These are phyloP conservation scores for Candida morakotiae DNA, from an alignment of 805 yeast species.

Conservation along the genomic window DNA sequence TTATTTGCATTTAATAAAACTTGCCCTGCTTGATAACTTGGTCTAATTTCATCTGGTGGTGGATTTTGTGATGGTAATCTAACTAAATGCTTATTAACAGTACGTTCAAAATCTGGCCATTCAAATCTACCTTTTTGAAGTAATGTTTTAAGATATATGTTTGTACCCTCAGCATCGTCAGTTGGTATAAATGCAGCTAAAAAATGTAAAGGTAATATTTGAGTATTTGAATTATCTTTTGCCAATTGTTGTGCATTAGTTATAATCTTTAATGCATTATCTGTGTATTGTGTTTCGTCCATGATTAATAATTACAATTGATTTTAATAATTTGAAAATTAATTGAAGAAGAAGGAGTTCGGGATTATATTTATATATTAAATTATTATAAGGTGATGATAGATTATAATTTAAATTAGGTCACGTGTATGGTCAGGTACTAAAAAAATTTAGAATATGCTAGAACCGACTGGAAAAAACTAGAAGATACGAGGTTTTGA, in stretches of 20 bases:
- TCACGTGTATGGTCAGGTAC: too few relatives aligned
- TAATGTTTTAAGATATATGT: conserved; percentile 69
- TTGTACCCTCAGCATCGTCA: conserved; percentile 43
- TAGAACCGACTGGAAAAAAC: conserved; percentile 8
- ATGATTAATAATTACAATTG: conserved; percentile 27
- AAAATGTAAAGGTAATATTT: conserved; percentile 82
- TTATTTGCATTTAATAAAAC: conserved; percentile 72
- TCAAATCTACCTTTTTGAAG: conserved; percentile 86
- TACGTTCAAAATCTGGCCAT: conserved; percentile 73
- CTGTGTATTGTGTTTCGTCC: conserved; percentile 83
- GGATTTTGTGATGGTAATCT: conserved; percentile 86
- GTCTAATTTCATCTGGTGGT: conserved; percentile 76
- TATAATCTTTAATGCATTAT: conserved; percentile 81
- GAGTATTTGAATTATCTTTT: conserved; percentile 77
- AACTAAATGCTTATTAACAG: conserved; percentile 77
- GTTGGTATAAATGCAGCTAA: conserved; percentile 85
- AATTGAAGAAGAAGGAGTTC: too few relatives aligned
- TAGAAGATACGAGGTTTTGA: conserved; percentile 8
- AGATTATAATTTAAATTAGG: too few relatives aligned
- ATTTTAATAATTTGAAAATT: too few relatives aligned
- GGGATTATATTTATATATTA: too few relatives aligned
- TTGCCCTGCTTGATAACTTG: conserved; percentile 73
- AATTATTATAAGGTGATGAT: too few relatives aligned
- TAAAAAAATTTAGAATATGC: conserved; percentile 1
- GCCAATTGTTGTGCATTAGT: conserved; percentile 81